These are phyloP conservation scores for Coriaria nepalensis DNA, from an alignment of 306 rosid species.

Conservation along the genomic window DNA sequence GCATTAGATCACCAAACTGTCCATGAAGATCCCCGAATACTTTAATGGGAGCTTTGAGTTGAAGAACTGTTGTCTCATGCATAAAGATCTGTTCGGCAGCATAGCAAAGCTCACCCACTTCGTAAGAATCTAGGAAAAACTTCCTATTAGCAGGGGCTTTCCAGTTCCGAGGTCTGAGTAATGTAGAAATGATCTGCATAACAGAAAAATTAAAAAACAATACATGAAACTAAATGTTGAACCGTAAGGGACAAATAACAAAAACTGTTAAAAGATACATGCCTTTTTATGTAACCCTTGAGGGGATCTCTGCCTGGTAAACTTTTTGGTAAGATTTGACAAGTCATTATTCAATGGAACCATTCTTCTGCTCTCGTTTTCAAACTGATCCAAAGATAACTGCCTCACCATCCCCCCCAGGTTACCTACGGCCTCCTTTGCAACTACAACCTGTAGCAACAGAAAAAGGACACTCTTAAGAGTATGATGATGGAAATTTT, in stretches of 20 bases:
- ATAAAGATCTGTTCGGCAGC: conserved; percentile 98
- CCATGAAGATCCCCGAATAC: conserved; percentile 99
- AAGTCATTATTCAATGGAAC: conserved; percentile 69
- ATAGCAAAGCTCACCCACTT: conserved; percentile 98
- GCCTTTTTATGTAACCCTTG: conserved; percentile 97
- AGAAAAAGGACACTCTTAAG: conserved; percentile 15
- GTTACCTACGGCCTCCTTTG: conserved; percentile 92
- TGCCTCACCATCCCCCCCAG: conserved; percentile 99
- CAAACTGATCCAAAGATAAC: conserved; percentile 93
- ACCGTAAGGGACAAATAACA: not conserved
- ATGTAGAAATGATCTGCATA: conserved; percentile 61
- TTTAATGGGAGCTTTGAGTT: conserved; percentile 93
- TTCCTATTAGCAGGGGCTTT: conserved; percentile 83
- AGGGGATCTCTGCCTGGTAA: conserved; percentile 89
- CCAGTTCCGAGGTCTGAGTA: conserved; percentile 96
- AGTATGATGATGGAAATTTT: conserved; percentile 9
- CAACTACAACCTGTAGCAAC: conserved; percentile 85
- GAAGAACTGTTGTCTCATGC: conserved; percentile 95
- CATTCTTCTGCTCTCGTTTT: conserved; percentile 99
- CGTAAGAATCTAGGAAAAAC: conserved; percentile 96
- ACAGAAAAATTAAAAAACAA: conserved; percentile 10
- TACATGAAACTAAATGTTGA: conserved; percentile 11
- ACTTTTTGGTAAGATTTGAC: conserved; percentile 62
- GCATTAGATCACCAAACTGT: conserved; percentile 99
- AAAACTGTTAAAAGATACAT: conserved; percentile 18